Evolutionary conservation across 2,329 filamentous ascomycete species (phyloP), one percentile per base, ranked within the genome.

Genomic region (Paecilomyces sp.): DNA sequence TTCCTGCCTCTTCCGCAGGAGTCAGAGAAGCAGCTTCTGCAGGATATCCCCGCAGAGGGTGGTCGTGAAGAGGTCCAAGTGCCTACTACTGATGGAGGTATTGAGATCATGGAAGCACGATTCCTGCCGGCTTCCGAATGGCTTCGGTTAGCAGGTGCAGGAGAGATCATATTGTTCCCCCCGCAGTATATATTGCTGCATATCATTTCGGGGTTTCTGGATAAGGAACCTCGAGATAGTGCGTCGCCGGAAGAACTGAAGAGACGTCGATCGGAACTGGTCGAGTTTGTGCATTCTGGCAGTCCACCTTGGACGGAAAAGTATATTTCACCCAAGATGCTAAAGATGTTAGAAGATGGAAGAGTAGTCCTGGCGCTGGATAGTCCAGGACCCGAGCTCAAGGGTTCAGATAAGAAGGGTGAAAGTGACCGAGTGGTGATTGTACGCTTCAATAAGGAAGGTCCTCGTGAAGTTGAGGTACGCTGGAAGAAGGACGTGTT

Each of bases 151-250:
- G 88, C 89, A 3, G 76, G 80, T 1, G 72, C 72, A 2, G 87
- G 86, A 30, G 82, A 89, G 47, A 86, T 97, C 61, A 89, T 95
- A 60, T 78, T 99, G 4, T 97, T 95, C 70, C 94, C 94, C 3
- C 94, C 94, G 0, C 94, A 97, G 70, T 88, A 88, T 70, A 79
- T 87, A 62, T 76, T 88, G 7, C 74, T 86, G 1, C 75, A 80
- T 51, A 71, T 86, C 5, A 73, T 83, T 1, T 72, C 79, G 0
- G 75, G 76, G 3, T 83, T 81, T 61, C 74, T 86, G 9, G 75
- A 80, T 18, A 65, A 73, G n/a, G 69, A 72, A 54, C 60, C 68
- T 56, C 60, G 34, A 69, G 67, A 25, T 24, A 22, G 55, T 1
- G 60, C 60, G 53, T 68, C 68, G 1, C 25, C 65, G 31, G 66